phyloP scores from a whole-genome alignment of 2,329 filamentous ascomycete genomes.

The Pestalotiopsis fici region DNA sequence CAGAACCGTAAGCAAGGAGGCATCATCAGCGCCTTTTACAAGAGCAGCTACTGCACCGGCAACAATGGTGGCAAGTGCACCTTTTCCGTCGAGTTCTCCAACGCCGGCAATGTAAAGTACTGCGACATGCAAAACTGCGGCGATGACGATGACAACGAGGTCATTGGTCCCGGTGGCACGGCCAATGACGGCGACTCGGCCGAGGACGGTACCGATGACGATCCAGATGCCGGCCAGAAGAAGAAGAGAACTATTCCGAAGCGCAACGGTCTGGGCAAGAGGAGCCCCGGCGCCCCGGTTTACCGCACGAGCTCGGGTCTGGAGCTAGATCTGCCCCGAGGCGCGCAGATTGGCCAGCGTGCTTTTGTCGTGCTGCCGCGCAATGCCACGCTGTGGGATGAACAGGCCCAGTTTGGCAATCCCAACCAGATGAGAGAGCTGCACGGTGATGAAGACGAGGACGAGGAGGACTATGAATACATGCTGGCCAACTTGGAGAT shows the following conservation, averaged over 20 bases:
- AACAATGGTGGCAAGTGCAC: constrained; percentile 6
- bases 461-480: constrained; percentile 6
- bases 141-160: neutral
- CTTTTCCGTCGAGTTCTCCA: neutral
- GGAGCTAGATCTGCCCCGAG: constrained; percentile 1
- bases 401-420: constrained; percentile 8
- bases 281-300: neutral
- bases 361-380: constrained; percentile 8
- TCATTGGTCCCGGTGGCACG: neutral
- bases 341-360: constrained; percentile 8
- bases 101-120: neutral
- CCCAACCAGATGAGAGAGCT: neutral
- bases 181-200: neutral
- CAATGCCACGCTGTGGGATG: constrained; percentile 7
- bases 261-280: constrained; percentile 2
- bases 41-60: constrained; percentile 6
- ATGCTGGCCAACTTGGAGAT: constrained; percentile 9
- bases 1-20: constrained; percentile 10
- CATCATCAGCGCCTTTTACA: constrained; percentile 6
- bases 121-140: neutral
- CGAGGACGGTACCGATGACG: neutral
- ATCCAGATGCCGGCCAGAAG: neutral
- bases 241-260: neutral
- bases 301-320: constrained; percentile 8
- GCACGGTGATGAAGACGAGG: constrained; percentile 1